These are phyloP conservation scores for Peziza echinospora DNA, from an alignment of 495 filamentous ascomycete genomes.

Conservation along the genomic window DNA sequence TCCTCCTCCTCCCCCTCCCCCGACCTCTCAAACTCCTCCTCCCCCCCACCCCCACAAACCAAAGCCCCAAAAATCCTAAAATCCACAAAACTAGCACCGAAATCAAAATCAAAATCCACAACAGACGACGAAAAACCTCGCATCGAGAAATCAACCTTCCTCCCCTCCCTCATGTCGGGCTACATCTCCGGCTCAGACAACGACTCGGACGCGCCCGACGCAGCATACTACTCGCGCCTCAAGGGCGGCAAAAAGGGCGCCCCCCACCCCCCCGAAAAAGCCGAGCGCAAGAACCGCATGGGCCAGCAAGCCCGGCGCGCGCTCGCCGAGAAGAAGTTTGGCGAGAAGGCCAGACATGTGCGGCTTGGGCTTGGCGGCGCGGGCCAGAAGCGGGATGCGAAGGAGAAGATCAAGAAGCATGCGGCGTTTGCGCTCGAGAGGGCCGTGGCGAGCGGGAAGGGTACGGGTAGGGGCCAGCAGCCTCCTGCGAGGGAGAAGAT, in stretches of 20 bases:
- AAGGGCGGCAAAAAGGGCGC: constrained; percentile 21
- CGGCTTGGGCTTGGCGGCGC: not conserved
- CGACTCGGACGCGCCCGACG: constrained; percentile 25
- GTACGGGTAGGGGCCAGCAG: not conserved
- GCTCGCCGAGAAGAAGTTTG: constrained; percentile 85
- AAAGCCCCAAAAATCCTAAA: too few species aligned
- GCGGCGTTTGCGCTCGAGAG: too few species aligned
- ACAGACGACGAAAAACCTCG: too few species aligned
- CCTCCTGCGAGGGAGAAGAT: constrained; percentile 22
- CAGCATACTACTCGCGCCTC: too few species aligned
- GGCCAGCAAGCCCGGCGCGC: constrained; percentile 71
- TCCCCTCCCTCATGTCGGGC: constrained; percentile 72
- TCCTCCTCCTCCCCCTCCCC: too few species aligned
- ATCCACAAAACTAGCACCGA: constrained; percentile 8
- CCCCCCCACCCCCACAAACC: too few species aligned
- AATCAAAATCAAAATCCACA: constrained; percentile 11
- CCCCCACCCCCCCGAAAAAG: constrained; percentile 13
- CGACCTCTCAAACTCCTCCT: too few species aligned
- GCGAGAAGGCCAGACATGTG: constrained; percentile 30
- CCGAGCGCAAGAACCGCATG: constrained; percentile 51
- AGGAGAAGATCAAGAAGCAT: constrained; percentile 20
- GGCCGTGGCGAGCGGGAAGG: constrained; percentile 29
- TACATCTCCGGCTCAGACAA: constrained; percentile 79
- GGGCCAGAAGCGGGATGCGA: constrained; percentile 18
- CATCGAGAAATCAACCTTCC: constrained; percentile 56